Evolutionary conservation across 192 early-diverging fungal genomes (phyloP).

Genomic region (Chytriomyces hyalinus): DNA sequence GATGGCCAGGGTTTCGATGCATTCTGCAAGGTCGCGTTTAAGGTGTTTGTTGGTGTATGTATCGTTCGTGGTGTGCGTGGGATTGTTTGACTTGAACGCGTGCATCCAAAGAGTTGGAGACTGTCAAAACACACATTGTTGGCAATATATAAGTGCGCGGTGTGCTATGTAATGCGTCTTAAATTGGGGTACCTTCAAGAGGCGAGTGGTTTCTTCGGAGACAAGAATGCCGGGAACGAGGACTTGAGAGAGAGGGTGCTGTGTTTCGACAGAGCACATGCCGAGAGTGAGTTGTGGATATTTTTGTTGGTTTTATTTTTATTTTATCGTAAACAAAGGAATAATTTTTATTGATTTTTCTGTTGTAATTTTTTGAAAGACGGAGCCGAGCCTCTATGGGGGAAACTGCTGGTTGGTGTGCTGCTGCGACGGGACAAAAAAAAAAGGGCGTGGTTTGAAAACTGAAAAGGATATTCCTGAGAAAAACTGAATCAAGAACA

Average conservation of each 20-base stretch:
- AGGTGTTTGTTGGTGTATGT: constrained; percentile 2
- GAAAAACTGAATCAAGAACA: background rate
- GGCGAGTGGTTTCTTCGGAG: background rate
- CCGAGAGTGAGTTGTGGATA: too few relatives aligned
- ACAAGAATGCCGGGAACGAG: background rate
- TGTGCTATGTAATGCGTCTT: too few relatives aligned
- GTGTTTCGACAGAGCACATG: too few relatives aligned
- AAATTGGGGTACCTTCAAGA: background rate
- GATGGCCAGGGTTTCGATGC: background rate
- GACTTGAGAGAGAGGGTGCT: background rate
- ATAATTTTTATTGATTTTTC: too few relatives aligned
- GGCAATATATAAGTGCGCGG: background rate
- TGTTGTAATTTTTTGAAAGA: too few relatives aligned
- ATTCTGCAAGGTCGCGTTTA: background rate
- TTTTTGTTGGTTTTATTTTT: too few relatives aligned
- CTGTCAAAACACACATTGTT: background rate
- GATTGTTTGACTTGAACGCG: background rate
- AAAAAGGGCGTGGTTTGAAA: background rate
- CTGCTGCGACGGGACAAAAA: background rate
- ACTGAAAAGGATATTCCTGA: background rate
- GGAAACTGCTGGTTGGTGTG: background rate
- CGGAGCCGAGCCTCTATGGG: background rate
- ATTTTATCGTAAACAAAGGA: too few relatives aligned
- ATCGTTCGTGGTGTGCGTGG: background rate
- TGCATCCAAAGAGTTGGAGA: background rate